Evolutionary conservation across 768 basidiomycete species (phyloP).

Genomic region (Cystofilobasidium bisporidii): DNA sequence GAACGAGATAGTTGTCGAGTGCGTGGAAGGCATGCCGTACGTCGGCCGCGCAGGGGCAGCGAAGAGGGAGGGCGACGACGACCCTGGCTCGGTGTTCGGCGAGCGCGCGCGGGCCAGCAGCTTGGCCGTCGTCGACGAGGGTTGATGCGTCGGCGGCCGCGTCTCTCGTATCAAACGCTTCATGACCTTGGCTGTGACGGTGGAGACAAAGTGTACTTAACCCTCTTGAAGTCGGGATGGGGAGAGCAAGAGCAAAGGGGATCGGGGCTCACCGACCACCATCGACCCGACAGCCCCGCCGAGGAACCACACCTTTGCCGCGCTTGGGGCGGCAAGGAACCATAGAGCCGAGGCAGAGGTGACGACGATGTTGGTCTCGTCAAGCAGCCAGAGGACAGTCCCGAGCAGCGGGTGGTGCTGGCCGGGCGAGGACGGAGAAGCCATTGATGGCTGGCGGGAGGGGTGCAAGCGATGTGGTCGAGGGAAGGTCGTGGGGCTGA

Average conservation of each 20-base stretch:
- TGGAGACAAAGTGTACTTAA: too few relatives aligned
- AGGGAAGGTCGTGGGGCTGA: not conserved
- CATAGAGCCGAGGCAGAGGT: not conserved
- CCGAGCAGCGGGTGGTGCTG: not conserved
- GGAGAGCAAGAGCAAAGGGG: not conserved
- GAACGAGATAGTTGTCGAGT: conserved; percentile 43
- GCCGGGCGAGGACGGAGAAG: not conserved
- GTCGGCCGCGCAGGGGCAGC: conserved; percentile 29
- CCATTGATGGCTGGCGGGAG: too few relatives aligned
- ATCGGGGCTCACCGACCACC: not conserved
- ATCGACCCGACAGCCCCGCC: not conserved
- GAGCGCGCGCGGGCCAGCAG: conserved; percentile 5
- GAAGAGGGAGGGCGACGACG: not conserved
- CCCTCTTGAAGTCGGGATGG: not conserved
- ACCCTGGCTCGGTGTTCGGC: not conserved
- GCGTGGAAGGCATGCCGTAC: conserved; percentile 46
- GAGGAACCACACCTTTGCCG: conserved; percentile 2
- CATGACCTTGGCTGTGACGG: conserved; percentile 40
- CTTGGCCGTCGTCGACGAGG: not conserved
- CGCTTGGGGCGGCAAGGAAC: not conserved
- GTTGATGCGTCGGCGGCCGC: conserved; percentile 37
- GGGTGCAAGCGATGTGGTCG: not conserved
- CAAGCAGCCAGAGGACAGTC: not conserved
- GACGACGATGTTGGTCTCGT: conserved; percentile 17
- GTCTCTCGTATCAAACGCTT: conserved; percentile 40